Evolutionary conservation across 2,329 filamentous ascomycete species (phyloP).

Genomic region (Pestalotiopsis sp.): DNA sequence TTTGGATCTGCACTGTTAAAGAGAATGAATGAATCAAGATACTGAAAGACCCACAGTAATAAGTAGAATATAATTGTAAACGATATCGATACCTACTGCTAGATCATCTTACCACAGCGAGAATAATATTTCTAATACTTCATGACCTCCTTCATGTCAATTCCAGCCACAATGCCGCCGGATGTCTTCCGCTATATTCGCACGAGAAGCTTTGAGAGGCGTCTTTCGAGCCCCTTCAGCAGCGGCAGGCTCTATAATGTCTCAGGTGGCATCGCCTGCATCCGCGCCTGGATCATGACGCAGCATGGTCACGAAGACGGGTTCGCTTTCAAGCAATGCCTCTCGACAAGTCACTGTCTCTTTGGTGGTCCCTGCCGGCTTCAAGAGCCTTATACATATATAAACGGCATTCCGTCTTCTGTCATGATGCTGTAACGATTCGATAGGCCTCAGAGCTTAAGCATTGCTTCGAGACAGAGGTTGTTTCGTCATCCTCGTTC

Average conservation of each 20-base stretch:
- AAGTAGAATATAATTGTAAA: background rate
- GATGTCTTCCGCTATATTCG: background rate
- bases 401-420: background rate
- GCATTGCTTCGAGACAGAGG: background rate
- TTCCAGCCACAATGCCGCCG: background rate
- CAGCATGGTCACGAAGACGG: background rate
- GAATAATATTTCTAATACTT: background rate
- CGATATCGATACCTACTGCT: background rate
- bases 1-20: background rate
- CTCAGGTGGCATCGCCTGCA: background rate
- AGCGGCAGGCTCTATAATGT: background rate
- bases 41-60: background rate
- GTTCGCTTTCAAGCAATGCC: background rate
- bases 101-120: background rate
- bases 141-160: background rate
- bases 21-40: background rate
- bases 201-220: background rate
- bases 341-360: background rate
- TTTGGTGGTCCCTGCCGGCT: background rate
- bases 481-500: background rate
- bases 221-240: background rate
- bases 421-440: background rate
- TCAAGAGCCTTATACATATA: background rate
- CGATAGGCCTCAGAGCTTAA: background rate
- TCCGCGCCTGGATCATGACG: background rate